These are phyloP conservation scores for Neofusicoccum kwambonambiense DNA, from an alignment of 2,329 filamentous ascomycete genomes.

Conservation along the genomic window DNA sequence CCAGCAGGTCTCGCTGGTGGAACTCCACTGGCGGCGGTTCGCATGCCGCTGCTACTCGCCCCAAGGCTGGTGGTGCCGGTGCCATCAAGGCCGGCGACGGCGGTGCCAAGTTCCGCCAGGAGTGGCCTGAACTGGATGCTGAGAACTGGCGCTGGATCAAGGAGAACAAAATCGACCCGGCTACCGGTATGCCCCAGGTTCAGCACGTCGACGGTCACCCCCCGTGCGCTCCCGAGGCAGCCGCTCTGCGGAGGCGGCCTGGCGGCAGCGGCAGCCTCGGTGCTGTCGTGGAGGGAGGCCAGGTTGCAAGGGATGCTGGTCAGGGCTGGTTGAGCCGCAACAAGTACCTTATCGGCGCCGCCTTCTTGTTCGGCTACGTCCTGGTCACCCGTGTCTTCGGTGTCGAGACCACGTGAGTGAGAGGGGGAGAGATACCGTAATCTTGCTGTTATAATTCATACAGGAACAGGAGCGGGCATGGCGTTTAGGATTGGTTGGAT, in stretches of 20 bases:
- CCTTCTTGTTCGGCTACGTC: conserved; percentile 76
- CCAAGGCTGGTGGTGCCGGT: conserved; percentile 51
- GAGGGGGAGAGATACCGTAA: not conserved
- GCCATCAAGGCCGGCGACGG: conserved; percentile 86
- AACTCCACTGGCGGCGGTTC: conserved; percentile 90
- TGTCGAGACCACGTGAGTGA: conserved; percentile 32
- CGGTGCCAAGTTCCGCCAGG: conserved; percentile 80
- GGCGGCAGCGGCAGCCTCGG: conserved; percentile 54
- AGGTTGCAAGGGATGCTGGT: conserved; percentile 73
- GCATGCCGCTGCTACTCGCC: conserved; percentile 38
- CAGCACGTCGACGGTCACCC: conserved; percentile 44
- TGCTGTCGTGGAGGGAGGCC: conserved; percentile 73
- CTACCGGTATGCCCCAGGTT: conserved; percentile 62
- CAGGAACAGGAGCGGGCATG: not conserved
- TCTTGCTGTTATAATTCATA: not conserved
- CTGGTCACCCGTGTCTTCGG: conserved; percentile 73
- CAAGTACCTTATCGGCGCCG: conserved; percentile 71
- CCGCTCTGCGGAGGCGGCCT: conserved; percentile 63
- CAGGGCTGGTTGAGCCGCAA: conserved; percentile 80
- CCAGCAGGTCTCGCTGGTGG: conserved; percentile 85
- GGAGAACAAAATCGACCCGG: conserved; percentile 73
- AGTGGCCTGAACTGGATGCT: conserved; percentile 86
- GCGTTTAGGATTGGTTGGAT: not conserved
- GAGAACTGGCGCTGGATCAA: conserved; percentile 94
- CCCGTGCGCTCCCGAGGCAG: conserved; percentile 62